Base-by-base conservation (phyloP, 2,329 filamentous ascomycete species). In the Xylariaceae sp. region DNA sequence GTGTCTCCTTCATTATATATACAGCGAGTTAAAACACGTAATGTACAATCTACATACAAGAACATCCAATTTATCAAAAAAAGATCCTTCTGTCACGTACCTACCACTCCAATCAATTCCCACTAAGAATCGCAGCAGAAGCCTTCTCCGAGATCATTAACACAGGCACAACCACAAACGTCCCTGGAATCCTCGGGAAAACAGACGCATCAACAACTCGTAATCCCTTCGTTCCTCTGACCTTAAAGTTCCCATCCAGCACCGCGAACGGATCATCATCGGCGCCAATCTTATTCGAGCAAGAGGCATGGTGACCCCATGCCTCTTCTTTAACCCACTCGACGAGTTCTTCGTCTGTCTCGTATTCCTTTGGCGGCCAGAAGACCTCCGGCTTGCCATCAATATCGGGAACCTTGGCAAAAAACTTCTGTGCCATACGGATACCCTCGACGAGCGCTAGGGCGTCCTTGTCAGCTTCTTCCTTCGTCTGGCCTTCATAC, bases 371-470 rank as follows among this genome's bases (percentile, higher is more conserved):
- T 6, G 59, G 57, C 0, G 60, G 65, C 62, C 60, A 66, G 40
- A 63, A 60, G 34, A 57, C 54, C 40, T 53, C 50, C 9, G 63
- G 51, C n/a, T 67, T 50, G 68, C 74, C 66, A 63, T 75, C 57
- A 68, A 76, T 58, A 64, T 72, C 58, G 71, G 71, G 31, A 70
- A 76, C 60, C 69, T 74, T 48, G 68, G 58, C 58, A 45, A 70
- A 67, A 31, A 77, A 74, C 3, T 74, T 67, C 6, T 81, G 76
- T 0, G 76, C 72, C 4, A 81, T 74, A 51, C 74, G 63, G 43
- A 87, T 69, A 1, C 76, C 80, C 63, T 87, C 83, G 31, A 74
- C 72, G 12, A 84, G 58, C 0, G 82, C 80, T 45, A 81, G 75
- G 8, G 79, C 64, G 46, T 81, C 75, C 31, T 74, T 71, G 0